These are phyloP conservation scores for Coemansia sp. DNA, from an alignment of 192 early-diverging fungal genomes.

Conservation along the genomic window DNA sequence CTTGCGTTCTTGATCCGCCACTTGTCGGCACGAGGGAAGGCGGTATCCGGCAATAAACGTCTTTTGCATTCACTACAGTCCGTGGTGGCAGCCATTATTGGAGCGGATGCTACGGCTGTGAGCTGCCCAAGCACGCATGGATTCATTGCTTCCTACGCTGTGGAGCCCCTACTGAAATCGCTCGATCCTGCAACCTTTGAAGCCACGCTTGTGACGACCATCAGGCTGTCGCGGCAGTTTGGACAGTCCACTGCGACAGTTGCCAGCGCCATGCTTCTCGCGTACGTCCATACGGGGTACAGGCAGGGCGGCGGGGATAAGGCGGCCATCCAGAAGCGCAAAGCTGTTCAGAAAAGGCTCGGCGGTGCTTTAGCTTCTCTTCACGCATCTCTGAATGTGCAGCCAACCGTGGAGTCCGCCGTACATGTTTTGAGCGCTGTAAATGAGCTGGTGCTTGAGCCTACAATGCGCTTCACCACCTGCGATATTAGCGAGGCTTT, in stretches of 20 bases:
- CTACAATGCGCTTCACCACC: constrained; percentile 33
- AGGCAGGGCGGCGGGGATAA: constrained; percentile 12
- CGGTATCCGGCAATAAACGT: not conserved
- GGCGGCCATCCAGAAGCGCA: constrained; percentile 18
- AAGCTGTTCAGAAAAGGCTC: constrained; percentile 27
- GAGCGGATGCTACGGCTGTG: not conserved
- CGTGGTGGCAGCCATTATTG: constrained; percentile 12
- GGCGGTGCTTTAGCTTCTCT: constrained; percentile 25
- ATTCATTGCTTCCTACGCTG: constrained; percentile 12
- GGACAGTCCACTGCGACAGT: not conserved
- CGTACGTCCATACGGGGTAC: constrained; percentile 23
- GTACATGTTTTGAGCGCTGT: constrained; percentile 13
- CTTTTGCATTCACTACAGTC: constrained; percentile 10
- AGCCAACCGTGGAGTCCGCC: not conserved
- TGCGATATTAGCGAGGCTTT: constrained; percentile 31
- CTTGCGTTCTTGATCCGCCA: constrained; percentile 24
- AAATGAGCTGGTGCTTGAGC: constrained; percentile 28
- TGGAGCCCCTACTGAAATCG: constrained; percentile 37
- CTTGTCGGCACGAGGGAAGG: constrained; percentile 5
- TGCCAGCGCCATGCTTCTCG: constrained; percentile 20
- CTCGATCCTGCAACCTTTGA: constrained; percentile 21
- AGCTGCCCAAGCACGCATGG: not conserved
- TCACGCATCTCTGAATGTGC: constrained; percentile 11
- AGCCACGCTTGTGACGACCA: constrained; percentile 15
- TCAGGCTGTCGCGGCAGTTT: constrained; percentile 10